Percentiles rank a stretch among this genome's conserved stretches.
These are phyloP conservation scores for Nitzschia sp. DNA, from an alignment of 108 stramenopile species.

Conservation along the genomic window DNA sequence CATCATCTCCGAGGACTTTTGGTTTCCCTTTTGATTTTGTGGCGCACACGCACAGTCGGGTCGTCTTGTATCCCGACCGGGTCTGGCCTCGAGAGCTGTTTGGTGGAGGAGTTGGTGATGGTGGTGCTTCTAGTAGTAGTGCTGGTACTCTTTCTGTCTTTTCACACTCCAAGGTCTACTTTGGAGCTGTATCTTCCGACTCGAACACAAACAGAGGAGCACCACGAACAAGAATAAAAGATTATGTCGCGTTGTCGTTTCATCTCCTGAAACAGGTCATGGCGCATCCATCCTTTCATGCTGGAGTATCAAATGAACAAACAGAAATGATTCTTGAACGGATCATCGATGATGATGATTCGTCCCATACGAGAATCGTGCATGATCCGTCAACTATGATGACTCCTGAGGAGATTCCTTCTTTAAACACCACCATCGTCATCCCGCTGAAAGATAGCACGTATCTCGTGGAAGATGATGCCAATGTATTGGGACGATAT, in stretches of 20 bases:
- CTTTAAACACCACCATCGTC: neutral
- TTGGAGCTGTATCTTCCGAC: too few relatives aligned
- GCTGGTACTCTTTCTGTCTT: too few relatives aligned
- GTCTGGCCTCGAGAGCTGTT: constrained; percentile 1
- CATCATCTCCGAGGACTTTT: too few relatives aligned
- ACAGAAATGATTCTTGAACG: neutral
- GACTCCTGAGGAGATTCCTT: too few relatives aligned
- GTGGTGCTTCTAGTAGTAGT: too few relatives aligned
- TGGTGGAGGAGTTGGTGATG: neutral
- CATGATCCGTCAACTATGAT: too few relatives aligned
- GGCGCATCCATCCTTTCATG: neutral
- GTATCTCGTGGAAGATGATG: neutral
- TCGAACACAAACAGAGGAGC: too few relatives aligned
- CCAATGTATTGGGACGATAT: too few relatives aligned
- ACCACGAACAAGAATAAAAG: neutral
- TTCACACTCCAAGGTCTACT: too few relatives aligned
- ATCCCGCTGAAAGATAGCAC: neutral
- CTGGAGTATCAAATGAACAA: neutral
- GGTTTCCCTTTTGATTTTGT: constrained; percentile 6
- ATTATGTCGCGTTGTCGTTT: neutral
- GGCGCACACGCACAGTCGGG: neutral
- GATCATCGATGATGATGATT: neutral
- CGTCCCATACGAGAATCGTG: too few relatives aligned
- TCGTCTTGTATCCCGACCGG: neutral
- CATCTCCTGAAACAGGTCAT: neutral